Conservation (phyloP, 768 basidiomycete genomes). For the Boletus eberwhitei region DNA sequence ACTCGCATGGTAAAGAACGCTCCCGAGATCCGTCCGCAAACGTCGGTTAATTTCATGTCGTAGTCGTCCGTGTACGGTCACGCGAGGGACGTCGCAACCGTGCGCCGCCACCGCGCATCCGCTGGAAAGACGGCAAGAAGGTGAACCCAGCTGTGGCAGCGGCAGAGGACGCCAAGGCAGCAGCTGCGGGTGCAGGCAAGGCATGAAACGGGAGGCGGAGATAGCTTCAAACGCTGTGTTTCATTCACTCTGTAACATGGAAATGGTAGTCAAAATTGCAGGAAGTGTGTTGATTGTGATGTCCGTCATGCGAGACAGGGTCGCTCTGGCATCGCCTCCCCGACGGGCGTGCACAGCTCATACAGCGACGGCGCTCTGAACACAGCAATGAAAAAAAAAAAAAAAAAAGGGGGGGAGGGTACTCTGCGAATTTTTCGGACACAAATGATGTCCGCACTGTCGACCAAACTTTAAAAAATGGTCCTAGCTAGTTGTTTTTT, state of each 20-base stretch:
- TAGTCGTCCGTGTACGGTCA: conserved; percentile 97
- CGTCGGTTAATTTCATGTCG: too few relatives aligned
- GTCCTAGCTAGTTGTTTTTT: too few relatives aligned
- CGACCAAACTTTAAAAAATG: background rate
- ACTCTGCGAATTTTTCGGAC: too few relatives aligned
- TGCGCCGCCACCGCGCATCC: conserved; percentile 90
- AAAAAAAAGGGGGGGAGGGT: too few relatives aligned
- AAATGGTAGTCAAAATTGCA: background rate
- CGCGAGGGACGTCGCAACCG: conserved; percentile 95
- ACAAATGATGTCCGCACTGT: background rate
- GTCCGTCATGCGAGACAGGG: background rate
- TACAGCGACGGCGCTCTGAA: too few relatives aligned
- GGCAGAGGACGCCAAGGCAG: conserved; percentile 81
- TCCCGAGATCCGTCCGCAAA: background rate
- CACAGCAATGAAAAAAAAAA: too few relatives aligned
- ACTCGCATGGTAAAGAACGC: conserved; percentile 83
- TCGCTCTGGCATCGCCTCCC: background rate
- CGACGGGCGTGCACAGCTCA: background rate
- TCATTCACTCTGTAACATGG: background rate
- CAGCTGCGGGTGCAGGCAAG: conserved; percentile 44
- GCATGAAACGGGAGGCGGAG: conserved; percentile 36
- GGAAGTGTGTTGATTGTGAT: background rate
- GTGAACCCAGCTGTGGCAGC: conserved; percentile 94
- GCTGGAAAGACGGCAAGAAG: conserved; percentile 96
- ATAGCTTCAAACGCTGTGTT: conserved; percentile 6